Percentiles rank a stretch among this genome's conserved stretches.
Conservation (phyloP, 2,329 filamentous ascomycete species). For the Pseudocercospora eumusae region DNA sequence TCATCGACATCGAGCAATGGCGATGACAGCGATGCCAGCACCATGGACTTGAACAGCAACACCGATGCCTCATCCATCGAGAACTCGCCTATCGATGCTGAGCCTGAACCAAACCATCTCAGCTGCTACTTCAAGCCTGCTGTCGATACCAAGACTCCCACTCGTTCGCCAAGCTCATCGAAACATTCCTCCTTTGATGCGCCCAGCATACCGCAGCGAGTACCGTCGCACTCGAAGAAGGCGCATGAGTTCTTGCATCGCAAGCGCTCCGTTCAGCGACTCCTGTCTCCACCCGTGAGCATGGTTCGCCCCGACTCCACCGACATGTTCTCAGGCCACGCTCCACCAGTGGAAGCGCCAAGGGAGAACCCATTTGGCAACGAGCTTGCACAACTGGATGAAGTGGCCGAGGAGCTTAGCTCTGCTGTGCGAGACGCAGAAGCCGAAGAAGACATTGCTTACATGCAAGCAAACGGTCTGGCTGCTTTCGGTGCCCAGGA, state of each 20-base stretch:
- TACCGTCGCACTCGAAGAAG: slow-evolving; percentile 86
- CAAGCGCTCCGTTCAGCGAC: slow-evolving; percentile 60
- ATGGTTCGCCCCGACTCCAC: slow-evolving; percentile 54
- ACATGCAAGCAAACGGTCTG: slow-evolving; percentile 69
- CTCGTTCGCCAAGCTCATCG: slow-evolving; percentile 61
- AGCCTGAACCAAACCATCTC: slow-evolving; percentile 57
- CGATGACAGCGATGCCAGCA: slow-evolving; percentile 70
- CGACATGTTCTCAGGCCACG: slow-evolving; percentile 45
- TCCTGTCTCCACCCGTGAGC: slow-evolving; percentile 49
- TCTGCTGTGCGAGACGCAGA: slow-evolving; percentile 59
- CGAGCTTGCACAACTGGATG: slow-evolving; percentile 88
- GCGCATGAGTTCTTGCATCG: slow-evolving; percentile 74
- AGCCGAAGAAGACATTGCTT: slow-evolving; percentile 71
- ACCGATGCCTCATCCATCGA: slow-evolving; percentile 63
- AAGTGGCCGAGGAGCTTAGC: slow-evolving; percentile 86
- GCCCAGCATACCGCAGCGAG: slow-evolving; percentile 73
- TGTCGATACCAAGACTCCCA: slow-evolving; percentile 35
- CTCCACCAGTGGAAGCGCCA: slow-evolving; percentile 46
- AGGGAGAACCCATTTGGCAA: slow-evolving; percentile 73
- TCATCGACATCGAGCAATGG: slow-evolving; percentile 56
- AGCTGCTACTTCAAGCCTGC: slow-evolving; percentile 61
- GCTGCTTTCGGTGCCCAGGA: slow-evolving; percentile 75
- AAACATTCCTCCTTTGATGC: slow-evolving; percentile 52
- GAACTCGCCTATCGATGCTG: slow-evolving; percentile 46
- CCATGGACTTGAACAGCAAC: slow-evolving; percentile 57